Percentiles rank a stretch among this genome's conserved stretches.
Evolutionary conservation across 2,329 filamentous ascomycete species (phyloP).

Genomic region (Colletotrichum filicis): DNA sequence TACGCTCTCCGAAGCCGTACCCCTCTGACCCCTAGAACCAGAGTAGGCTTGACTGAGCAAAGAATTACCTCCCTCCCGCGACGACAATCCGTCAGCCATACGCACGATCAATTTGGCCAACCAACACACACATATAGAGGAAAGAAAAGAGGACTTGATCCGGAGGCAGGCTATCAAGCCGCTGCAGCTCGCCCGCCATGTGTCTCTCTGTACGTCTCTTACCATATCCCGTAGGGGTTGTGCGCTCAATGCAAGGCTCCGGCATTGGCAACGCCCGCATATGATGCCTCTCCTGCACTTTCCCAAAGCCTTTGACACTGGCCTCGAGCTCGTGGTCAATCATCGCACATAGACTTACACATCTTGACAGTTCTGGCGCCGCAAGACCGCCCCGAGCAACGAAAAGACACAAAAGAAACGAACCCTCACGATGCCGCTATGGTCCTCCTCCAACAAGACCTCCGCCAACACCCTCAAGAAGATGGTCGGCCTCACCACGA

Average conservation of each 20-base stretch:
- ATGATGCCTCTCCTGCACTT: background rate
- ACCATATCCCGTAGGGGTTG: background rate
- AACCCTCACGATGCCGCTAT: slow-evolving; percentile 51
- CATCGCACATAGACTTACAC: background rate
- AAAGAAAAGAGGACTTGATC: background rate
- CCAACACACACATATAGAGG: background rate
- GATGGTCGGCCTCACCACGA: slow-evolving; percentile 47
- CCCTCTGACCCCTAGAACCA: slow-evolving; percentile 10
- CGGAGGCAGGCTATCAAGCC: slow-evolving; percentile 7
- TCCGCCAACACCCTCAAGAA: slow-evolving; percentile 43
- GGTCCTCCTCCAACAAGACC: slow-evolving; percentile 48
- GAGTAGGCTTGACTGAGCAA: slow-evolving; percentile 22
- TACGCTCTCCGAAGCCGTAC: slow-evolving; percentile 18
- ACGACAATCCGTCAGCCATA: background rate
- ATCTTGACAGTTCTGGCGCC: slow-evolving; percentile 28
- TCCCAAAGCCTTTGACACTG: background rate
- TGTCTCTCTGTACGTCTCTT: slow-evolving; percentile 33
- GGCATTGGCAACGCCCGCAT: background rate
- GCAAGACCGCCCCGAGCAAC: slow-evolving; percentile 9
- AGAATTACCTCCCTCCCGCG: background rate
- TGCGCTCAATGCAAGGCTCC: slow-evolving; percentile 3
- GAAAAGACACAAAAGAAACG: slow-evolving; percentile 41
- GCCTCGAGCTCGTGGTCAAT: background rate
- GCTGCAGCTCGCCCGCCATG: slow-evolving; percentile 19
- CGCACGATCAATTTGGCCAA: background rate